phyloP scores from a whole-genome alignment of 768 basidiomycete genomes.

The Pleurotus tuoliensis region DNA sequence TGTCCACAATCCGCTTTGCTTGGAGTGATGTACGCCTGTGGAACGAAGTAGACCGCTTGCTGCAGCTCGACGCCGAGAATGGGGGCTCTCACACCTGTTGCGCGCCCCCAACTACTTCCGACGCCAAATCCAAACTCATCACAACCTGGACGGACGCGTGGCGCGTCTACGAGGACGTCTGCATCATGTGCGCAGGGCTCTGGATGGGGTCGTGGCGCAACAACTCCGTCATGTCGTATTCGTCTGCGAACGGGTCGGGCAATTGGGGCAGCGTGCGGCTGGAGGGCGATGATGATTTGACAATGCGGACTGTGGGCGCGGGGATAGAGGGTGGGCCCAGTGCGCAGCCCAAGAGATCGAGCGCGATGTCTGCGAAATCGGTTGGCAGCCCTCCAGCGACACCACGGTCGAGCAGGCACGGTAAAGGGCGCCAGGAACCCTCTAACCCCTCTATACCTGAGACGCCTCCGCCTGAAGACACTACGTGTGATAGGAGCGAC shows the following conservation, averaged over 20 bases:
- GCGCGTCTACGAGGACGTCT: constrained; percentile 83
- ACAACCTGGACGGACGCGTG: constrained; percentile 70
- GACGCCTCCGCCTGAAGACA: constrained; percentile 15
- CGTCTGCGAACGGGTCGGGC: constrained; percentile 40
- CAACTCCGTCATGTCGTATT: constrained; percentile 44
- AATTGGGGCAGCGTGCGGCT: constrained; percentile 58
- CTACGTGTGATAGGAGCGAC: constrained; percentile 20
- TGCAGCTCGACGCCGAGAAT: constrained; percentile 46
- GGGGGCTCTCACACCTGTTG: constrained; percentile 28
- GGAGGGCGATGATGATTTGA: constrained; percentile 66
- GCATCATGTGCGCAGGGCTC: constrained; percentile 76
- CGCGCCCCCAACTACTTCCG: constrained; percentile 25
- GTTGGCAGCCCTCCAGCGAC: constrained; percentile 22
- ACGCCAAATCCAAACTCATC: constrained; percentile 33
- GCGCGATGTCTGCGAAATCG: constrained; percentile 48
- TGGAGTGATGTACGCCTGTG: constrained; percentile 85
- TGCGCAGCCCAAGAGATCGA: constrained; percentile 40
- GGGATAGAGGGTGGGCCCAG: constrained; percentile 67
- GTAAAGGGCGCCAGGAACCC: constrained; percentile 30
- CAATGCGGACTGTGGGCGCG: constrained; percentile 54
- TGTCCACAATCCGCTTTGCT: constrained; percentile 66
- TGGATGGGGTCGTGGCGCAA: constrained; percentile 72
- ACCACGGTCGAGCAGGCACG: constrained; percentile 10
- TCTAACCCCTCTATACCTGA: no score
- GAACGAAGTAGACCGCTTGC: constrained; percentile 71